Evolutionary conservation across 495 filamentous ascomycete genomes (phyloP).

Genomic region (Podospora comata): DNA sequence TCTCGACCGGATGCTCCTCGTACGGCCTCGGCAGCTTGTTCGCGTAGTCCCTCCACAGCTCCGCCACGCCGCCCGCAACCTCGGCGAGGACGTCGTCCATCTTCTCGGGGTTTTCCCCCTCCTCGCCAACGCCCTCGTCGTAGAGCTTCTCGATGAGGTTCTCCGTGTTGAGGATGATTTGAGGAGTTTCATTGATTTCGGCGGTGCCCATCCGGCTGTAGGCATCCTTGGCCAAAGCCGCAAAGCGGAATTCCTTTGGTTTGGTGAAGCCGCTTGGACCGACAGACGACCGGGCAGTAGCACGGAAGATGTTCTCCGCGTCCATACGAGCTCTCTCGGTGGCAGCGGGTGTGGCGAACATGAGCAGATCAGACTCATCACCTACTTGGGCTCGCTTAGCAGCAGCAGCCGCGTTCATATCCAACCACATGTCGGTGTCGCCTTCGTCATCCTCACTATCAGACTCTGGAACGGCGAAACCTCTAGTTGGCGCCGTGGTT

Average conservation of each 20-base stretch:
- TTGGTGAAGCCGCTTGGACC: slow-evolving; percentile 19
- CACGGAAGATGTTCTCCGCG: slow-evolving; percentile 45
- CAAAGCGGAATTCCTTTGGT: slow-evolving; percentile 41
- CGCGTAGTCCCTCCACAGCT: slow-evolving; percentile 57
- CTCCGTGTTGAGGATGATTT: slow-evolving; percentile 58
- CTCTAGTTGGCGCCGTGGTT: slow-evolving; percentile 27
- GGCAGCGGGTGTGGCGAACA: slow-evolving; percentile 47
- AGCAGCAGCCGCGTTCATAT: slow-evolving; percentile 19
- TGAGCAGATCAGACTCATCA: slow-evolving; percentile 44
- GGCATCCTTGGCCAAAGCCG: slow-evolving; percentile 50
- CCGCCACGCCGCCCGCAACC: slow-evolving; percentile 52
- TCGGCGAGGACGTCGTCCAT: slow-evolving; percentile 54
- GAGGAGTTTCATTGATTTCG: slow-evolving; percentile 45
- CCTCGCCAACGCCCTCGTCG: slow-evolving; percentile 53
- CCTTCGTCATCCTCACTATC: slow-evolving; percentile 32
- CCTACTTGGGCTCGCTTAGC: slow-evolving; percentile 18
- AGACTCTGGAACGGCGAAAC: not conserved
- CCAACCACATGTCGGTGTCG: slow-evolving; percentile 36
- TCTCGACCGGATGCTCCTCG: slow-evolving; percentile 53
- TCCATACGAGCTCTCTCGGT: slow-evolving; percentile 44
- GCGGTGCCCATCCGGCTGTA: slow-evolving; percentile 48
- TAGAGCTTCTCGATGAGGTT: slow-evolving; percentile 50
- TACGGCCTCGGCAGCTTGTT: slow-evolving; percentile 43
- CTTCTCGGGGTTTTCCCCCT: slow-evolving; percentile 49
- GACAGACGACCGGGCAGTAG: slow-evolving; percentile 40